Evolutionary conservation across 305 asterid species (phyloP).

Genomic region (Solanum hybrid): DNA sequence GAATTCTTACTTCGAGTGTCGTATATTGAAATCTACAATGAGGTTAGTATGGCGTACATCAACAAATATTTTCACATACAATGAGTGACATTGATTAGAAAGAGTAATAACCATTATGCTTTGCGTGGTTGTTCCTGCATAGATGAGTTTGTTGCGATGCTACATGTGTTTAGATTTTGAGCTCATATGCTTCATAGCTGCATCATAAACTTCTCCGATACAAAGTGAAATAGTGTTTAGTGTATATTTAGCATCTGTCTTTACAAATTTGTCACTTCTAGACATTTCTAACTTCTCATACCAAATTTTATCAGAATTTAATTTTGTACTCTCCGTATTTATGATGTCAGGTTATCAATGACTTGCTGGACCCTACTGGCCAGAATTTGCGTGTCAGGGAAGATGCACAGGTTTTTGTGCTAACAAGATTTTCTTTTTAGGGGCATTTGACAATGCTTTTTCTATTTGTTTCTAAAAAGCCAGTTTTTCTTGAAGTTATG

Average conservation of each 20-base stretch:
- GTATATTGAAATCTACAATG: slow-evolving; percentile 94
- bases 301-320: background rate
- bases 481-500: background rate
- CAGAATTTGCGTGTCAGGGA: slow-evolving; percentile 98
- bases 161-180: background rate
- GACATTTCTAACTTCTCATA: background rate
- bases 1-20: slow-evolving; percentile 97
- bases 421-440: background rate
- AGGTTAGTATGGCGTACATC: slow-evolving; percentile 44
- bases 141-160: background rate
- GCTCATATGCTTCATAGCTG: background rate
- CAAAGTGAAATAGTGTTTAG: background rate
- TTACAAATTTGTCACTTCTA: background rate
- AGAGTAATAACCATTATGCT: background rate
- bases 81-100: background rate
- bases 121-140: background rate
- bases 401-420: slow-evolving; percentile 77
- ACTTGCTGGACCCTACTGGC: slow-evolving; percentile 97
- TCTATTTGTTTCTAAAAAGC: background rate
- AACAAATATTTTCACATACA: background rate
- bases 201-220: background rate
- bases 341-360: slow-evolving; percentile 79
- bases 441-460: background rate
- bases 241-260: background rate
- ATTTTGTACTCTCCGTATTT: background rate